These are phyloP conservation scores for Cucumis hystrix DNA, from an alignment of 306 rosid genomes.

Conservation along the genomic window DNA sequence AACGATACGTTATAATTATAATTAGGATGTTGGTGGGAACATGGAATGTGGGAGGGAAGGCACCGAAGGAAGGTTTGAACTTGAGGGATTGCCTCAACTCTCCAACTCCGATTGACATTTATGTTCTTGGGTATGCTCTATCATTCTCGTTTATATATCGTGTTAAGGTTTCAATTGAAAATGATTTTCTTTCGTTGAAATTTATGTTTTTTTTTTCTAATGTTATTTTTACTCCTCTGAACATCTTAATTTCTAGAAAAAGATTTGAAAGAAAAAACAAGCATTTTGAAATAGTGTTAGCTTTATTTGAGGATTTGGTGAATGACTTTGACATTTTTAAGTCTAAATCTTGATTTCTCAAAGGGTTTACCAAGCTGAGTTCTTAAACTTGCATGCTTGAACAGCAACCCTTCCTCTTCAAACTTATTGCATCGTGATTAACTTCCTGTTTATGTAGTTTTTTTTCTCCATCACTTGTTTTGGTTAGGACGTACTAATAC, in stretches of 20 bases:
- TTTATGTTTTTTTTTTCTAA: too few relatives aligned
- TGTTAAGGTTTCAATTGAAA: not conserved
- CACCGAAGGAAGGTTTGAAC: constrained; percentile 48
- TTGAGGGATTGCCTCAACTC: constrained; percentile 65
- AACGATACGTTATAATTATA: not conserved
- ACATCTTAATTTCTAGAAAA: too few relatives aligned
- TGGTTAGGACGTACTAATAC: too few relatives aligned
- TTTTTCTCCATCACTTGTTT: too few relatives aligned
- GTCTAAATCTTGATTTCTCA: not conserved
- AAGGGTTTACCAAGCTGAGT: not conserved
- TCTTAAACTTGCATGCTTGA: not conserved
- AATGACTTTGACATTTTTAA: not conserved
- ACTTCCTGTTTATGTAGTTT: too few relatives aligned
- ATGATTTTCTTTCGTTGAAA: too few relatives aligned
- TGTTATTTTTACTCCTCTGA: too few relatives aligned
- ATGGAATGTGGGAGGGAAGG: constrained; percentile 96
- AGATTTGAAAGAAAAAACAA: rapidly evolving
- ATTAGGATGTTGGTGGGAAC: constrained; percentile 79
- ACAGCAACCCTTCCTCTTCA: not conserved
- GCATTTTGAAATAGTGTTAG: too few relatives aligned
- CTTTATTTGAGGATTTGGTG: not conserved
- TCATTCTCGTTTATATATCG: too few relatives aligned
- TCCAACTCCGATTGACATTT: constrained; percentile 48
- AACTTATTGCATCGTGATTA: too few relatives aligned
- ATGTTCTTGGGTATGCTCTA: constrained; percentile 57